phyloP scores from a whole-genome alignment of 371 early-diverging fungal genomes.

The Zychaea mexicana region DNA sequence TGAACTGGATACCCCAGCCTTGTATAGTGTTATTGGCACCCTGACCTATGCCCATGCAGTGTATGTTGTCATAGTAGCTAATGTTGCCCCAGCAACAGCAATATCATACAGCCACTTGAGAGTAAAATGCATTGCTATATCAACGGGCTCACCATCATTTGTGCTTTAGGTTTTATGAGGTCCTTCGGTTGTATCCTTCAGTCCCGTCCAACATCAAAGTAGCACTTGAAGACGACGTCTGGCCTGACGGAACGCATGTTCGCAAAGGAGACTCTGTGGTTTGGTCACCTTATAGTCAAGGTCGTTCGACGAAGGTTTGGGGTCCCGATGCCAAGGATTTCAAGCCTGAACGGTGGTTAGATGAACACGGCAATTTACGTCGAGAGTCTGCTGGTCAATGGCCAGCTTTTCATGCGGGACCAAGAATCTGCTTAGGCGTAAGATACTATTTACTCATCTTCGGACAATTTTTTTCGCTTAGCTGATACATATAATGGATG shows the following conservation, averaged over 20 bases:
- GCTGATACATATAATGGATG: background rate
- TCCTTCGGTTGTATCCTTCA: slow-evolving; percentile 71
- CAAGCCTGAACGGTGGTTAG: slow-evolving; percentile 62
- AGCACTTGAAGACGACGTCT: slow-evolving; percentile 64
- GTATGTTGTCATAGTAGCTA: slow-evolving; percentile 29
- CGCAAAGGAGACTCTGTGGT: slow-evolving; percentile 52
- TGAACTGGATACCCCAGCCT: slow-evolving; percentile 25
- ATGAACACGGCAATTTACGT: slow-evolving; percentile 22
- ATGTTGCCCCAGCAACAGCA: no score
- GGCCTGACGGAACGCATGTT: slow-evolving; percentile 69
- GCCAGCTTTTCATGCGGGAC: slow-evolving; percentile 59
- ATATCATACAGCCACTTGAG: no score
- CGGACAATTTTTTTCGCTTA: no score
- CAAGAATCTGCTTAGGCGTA: slow-evolving; percentile 20
- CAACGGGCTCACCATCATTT: no score
- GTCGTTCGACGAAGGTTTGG: slow-evolving; percentile 54
- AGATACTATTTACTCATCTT: no score
- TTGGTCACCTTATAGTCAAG: slow-evolving; percentile 57
- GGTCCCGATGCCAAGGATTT: slow-evolving; percentile 62
- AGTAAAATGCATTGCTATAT: no score
- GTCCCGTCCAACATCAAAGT: slow-evolving; percentile 69
- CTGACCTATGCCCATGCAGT: slow-evolving; percentile 62
- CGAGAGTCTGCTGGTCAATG: slow-evolving; percentile 31
- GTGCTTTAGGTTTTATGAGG: slow-evolving; percentile 48
- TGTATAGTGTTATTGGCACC: slow-evolving; percentile 47